Percentiles rank a stretch among this genome's conserved stretches.
Conservation (phyloP, 176 grass and related monocot species). For the Musa itinerans region DNA sequence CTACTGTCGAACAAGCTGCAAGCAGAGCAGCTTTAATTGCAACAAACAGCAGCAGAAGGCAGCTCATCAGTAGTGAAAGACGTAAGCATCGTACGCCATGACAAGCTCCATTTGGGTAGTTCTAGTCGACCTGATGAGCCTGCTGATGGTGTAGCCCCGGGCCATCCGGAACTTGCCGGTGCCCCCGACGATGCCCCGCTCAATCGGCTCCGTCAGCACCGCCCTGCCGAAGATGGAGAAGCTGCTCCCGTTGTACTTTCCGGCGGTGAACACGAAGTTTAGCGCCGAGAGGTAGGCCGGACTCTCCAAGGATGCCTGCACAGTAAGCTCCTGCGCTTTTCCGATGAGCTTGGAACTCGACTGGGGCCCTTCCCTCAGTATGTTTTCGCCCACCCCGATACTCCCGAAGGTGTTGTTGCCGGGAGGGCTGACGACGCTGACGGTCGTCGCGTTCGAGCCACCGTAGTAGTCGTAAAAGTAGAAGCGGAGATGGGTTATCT, state of each 20-base stretch:
- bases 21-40: too few species aligned
- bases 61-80: neutral
- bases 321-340: neutral
- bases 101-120: neutral
- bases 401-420: too few species aligned
- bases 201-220: conserved; percentile 20
- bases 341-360: too few species aligned
- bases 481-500: too few species aligned
- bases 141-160: neutral
- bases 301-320: conserved; percentile 10
- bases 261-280: conserved; percentile 21
- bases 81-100: neutral
- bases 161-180: conserved; percentile 33
- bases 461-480: too few species aligned
- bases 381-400: too few species aligned
- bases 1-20: too few species aligned
- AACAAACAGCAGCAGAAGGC: too few species aligned
- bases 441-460: too few species aligned
- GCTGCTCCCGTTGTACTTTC: conserved; percentile 30
- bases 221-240: conserved; percentile 19
- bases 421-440: too few species aligned
- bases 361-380: too few species aligned
- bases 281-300: conserved; percentile 19
- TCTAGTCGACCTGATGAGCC: neutral
- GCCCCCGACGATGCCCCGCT: conserved; percentile 33